These are phyloP conservation scores for Periconia sp. DNA, from an alignment of 2,329 filamentous ascomycete species.

Conservation along the genomic window DNA sequence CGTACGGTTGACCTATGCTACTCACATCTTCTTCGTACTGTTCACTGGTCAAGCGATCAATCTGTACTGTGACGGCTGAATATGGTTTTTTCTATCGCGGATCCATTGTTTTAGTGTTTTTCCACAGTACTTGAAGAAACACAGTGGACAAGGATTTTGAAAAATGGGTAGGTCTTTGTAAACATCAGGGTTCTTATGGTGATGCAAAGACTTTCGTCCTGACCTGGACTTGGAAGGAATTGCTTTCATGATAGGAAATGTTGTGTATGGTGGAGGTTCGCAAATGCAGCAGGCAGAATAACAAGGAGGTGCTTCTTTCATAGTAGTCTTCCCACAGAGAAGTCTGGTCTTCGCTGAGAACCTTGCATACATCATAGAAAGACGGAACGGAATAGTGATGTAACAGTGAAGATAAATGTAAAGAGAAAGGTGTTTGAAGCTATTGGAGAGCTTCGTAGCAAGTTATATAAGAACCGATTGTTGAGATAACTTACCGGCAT, in stretches of 20 bases:
- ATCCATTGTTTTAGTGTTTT: constrained; percentile 29
- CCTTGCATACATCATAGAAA: constrained; percentile 14
- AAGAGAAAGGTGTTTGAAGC: not conserved
- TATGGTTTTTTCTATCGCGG: constrained; percentile 67
- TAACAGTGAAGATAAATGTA: constrained; percentile 1
- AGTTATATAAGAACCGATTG: constrained; percentile 2
- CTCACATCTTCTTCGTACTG: constrained; percentile 75
- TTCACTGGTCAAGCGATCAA: constrained; percentile 89
- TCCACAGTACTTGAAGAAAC: constrained; percentile 25
- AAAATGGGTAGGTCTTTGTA: constrained; percentile 30
- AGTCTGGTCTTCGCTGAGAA: constrained; percentile 8
- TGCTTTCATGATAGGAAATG: not conserved
- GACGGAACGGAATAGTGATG: not conserved
- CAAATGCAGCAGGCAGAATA: constrained; percentile 11
- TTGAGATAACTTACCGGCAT: constrained; percentile 34
- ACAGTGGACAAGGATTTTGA: constrained; percentile 31
- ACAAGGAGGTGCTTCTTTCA: constrained; percentile 14
- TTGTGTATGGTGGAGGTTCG: constrained; percentile 3
- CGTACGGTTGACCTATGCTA: not conserved
- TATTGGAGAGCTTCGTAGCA: not conserved
- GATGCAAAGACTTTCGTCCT: constrained; percentile 20
- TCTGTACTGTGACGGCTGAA: constrained; percentile 87
- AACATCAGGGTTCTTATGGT: constrained; percentile 22
- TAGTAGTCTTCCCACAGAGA: constrained; percentile 12
- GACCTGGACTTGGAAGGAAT: not conserved